Evolutionary conservation across 75 land plant genomes (phyloP).

Genomic region (Ceratopteris richardii): DNA sequence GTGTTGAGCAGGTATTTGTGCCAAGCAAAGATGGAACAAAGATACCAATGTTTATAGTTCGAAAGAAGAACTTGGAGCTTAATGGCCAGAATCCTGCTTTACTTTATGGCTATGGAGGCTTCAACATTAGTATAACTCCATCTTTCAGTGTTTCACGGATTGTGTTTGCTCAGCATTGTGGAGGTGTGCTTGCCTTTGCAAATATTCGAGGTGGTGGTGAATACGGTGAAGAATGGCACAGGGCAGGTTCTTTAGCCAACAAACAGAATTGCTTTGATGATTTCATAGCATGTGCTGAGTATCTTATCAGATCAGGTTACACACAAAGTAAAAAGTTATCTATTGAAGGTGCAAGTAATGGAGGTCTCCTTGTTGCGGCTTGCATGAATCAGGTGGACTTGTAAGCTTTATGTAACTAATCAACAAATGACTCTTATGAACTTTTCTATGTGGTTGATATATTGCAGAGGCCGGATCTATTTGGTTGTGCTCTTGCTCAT

Average conservation of each 20-base stretch:
- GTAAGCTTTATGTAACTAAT: too few species aligned
- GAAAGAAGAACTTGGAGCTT: conserved; percentile 42
- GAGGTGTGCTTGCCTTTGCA: conserved; percentile 66
- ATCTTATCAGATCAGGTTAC: conserved; percentile 62
- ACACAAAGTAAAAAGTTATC: conserved; percentile 66
- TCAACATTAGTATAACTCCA: conserved; percentile 73
- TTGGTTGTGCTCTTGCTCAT: conserved; percentile 96
- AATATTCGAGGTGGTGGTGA: conserved; percentile 99
- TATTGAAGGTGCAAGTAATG: conserved; percentile 99
- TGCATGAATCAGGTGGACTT: conserved; percentile 91
- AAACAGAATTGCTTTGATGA: conserved; percentile 99
- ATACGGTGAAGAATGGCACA: conserved; percentile 98
- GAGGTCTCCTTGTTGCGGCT: conserved; percentile 90
- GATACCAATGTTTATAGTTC: conserved; percentile 88
- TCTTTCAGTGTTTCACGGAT: conserved; percentile 56
- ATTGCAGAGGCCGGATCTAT: conserved; percentile 91
- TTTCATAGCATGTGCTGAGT: conserved; percentile 79
- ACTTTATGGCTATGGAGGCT: conserved; percentile 94
- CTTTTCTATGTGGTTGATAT: too few species aligned
- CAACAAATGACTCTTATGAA: background rate
- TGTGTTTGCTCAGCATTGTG: conserved; percentile 47
- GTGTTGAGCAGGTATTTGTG: conserved; percentile 54
- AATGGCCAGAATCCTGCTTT: conserved; percentile 77
- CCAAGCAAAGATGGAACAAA: conserved; percentile 79
- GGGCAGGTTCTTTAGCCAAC: conserved; percentile 69